Percentiles rank a stretch among this genome's conserved stretches.
phyloP scores from a whole-genome alignment of 352 stramenopile species.

The Pythium vanterpoolii region DNA sequence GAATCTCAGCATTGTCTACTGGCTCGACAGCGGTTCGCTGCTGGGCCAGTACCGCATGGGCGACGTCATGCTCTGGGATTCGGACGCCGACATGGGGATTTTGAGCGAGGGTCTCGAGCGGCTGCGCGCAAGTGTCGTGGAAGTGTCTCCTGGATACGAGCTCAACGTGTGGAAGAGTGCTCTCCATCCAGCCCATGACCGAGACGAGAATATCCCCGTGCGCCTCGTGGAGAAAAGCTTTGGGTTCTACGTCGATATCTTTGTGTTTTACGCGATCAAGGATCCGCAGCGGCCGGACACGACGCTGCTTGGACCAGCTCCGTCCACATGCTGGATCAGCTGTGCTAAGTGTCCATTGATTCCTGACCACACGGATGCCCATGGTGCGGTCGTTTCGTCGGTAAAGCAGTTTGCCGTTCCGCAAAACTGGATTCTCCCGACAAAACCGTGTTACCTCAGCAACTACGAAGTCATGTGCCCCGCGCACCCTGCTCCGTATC shows the following conservation, averaged over 20 bases:
- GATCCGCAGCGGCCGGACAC: slow-evolving; percentile 17
- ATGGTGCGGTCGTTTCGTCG: not conserved
- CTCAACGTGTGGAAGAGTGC: slow-evolving; percentile 51
- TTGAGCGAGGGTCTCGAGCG: slow-evolving; percentile 34
- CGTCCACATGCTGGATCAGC: slow-evolving; percentile 40
- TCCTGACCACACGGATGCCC: slow-evolving; percentile 27
- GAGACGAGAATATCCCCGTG: slow-evolving; percentile 52
- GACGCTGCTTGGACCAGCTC: slow-evolving; percentile 33
- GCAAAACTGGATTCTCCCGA: slow-evolving; percentile 14
- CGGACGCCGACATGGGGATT: slow-evolving; percentile 55
- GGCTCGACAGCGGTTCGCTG: slow-evolving; percentile 63
- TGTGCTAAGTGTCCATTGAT: slow-evolving; percentile 46
- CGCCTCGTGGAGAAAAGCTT: slow-evolving; percentile 52
- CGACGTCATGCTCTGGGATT: slow-evolving; percentile 50
- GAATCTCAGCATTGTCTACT: slow-evolving; percentile 51
- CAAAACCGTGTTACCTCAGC: slow-evolving; percentile 38
- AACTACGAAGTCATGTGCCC: slow-evolving; percentile 51
- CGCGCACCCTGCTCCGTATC: slow-evolving; percentile 40
- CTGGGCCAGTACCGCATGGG: slow-evolving; percentile 50
- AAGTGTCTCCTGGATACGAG: slow-evolving; percentile 31
- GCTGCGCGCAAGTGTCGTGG: slow-evolving; percentile 25
- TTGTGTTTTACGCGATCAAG: slow-evolving; percentile 46
- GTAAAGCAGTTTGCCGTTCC: slow-evolving; percentile 6
- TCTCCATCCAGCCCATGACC: slow-evolving; percentile 27
- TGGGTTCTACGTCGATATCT: slow-evolving; percentile 67